These are phyloP conservation scores for Chaetomiaceae sp. DNA, from an alignment of 2,329 filamentous ascomycete species.

Conservation along the genomic window DNA sequence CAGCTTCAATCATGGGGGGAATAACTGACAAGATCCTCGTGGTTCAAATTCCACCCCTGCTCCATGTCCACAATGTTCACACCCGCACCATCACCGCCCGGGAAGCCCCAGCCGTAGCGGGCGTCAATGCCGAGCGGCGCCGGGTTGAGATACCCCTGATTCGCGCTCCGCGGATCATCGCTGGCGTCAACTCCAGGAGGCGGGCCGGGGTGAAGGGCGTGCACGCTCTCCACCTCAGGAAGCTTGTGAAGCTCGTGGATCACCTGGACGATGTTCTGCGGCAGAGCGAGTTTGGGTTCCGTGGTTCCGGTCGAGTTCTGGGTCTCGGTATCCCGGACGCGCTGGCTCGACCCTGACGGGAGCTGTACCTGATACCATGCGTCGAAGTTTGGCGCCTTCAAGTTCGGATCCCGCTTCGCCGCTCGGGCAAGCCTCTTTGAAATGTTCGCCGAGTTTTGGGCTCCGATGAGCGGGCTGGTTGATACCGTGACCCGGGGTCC, in stretches of 20 bases:
- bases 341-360: neutral
- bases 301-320: neutral
- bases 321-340: neutral
- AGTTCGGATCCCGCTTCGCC: neutral
- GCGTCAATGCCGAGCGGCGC: constrained; percentile 18
- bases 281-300: neutral
- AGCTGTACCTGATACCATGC: constrained; percentile 14
- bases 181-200: constrained; percentile 6
- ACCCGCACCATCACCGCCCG: constrained; percentile 17
- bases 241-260: constrained; percentile 11
- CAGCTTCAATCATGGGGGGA: neutral
- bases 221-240: constrained; percentile 5
- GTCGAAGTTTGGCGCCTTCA: constrained; percentile 5
- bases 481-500: neutral
- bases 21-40: constrained; percentile 16
- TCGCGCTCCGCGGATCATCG: constrained; percentile 15
- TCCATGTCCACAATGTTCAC: constrained; percentile 19
- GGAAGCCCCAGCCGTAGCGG: constrained; percentile 17
- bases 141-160: constrained; percentile 17
- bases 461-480: neutral
- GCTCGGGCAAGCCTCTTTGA: neutral
- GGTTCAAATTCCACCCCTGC: constrained; percentile 19
- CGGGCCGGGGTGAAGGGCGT: constrained; percentile 5
- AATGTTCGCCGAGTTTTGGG: neutral
- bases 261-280: neutral